phyloP scores from a whole-genome alignment of 306 rosid genomes.

The Rosa multiflora region DNA sequence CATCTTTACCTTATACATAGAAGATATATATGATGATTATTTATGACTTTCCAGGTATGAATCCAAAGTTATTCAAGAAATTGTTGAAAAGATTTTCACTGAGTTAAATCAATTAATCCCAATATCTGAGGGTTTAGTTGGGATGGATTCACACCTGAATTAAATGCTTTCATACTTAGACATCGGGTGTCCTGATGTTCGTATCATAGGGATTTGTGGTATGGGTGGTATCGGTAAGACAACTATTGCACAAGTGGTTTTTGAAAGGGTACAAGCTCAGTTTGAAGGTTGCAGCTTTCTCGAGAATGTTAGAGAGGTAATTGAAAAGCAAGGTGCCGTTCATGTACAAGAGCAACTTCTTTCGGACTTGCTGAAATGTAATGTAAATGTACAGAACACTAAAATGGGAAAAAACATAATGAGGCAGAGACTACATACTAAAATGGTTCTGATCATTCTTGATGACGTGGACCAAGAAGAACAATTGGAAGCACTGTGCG shows the following conservation, averaged over 20 bases:
- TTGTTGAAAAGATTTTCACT: background rate
- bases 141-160: background rate
- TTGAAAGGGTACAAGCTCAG: background rate
- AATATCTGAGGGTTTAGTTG: background rate
- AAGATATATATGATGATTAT: background rate
- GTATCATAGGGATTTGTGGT: slow-evolving; percentile 14
- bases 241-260: background rate
- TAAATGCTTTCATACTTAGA: background rate
- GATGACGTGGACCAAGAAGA: slow-evolving; percentile 15
- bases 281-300: slow-evolving; percentile 15
- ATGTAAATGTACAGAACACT: background rate
- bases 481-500: slow-evolving; percentile 13
- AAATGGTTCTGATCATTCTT: slow-evolving; percentile 15
- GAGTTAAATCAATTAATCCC: background rate
- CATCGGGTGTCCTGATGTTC: slow-evolving; percentile 6
- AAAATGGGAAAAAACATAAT: slow-evolving; percentile 3
- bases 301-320: background rate
- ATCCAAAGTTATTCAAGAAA: background rate
- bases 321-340: background rate
- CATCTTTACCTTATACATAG: background rate
- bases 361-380: background rate
- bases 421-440: slow-evolving; percentile 2
- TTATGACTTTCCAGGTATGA: background rate
- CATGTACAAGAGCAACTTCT: slow-evolving; percentile 9
- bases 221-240: slow-evolving; percentile 13